phyloP scores from a whole-genome alignment of 2,329 filamentous ascomycete species.

The Madurella fahalii region DNA sequence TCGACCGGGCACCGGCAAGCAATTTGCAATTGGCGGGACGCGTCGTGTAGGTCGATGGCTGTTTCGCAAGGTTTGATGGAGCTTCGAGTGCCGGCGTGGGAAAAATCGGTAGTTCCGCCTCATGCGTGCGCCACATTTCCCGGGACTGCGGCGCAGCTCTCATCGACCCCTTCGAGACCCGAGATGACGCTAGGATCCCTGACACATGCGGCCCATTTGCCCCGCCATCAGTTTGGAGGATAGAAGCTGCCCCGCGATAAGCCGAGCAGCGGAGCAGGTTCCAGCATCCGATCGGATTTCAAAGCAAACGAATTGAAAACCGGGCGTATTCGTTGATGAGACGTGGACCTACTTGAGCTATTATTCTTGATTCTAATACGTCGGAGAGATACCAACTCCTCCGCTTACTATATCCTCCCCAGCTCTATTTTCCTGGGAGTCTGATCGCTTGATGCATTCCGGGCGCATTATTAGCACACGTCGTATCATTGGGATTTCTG shows the following conservation, averaged over 20 bases:
- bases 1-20: background rate
- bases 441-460: slow-evolving; percentile 14
- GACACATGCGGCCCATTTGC: background rate
- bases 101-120: slow-evolving; percentile 16
- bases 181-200: background rate
- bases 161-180: no score
- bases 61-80: slow-evolving; percentile 12
- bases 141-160: background rate
- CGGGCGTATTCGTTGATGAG: background rate
- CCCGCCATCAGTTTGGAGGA: slow-evolving; percentile 2
- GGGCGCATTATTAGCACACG: slow-evolving; percentile 7
- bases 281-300: slow-evolving; percentile 9
- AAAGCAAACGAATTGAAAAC: slow-evolving; percentile 4
- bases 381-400: background rate
- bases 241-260: slow-evolving; percentile 10
- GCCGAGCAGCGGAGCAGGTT: background rate
- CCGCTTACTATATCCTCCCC: background rate
- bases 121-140: slow-evolving; percentile 10
- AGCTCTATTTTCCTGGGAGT: background rate
- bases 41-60: background rate
- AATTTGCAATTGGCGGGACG: slow-evolving; percentile 12
- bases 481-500: slow-evolving; percentile 21
- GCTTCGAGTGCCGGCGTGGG: slow-evolving; percentile 3
- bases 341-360: background rate
- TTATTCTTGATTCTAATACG: background rate